Conservation (phyloP, 1,139 yeast species). For the Candida pseudoviswanathii region DNA sequence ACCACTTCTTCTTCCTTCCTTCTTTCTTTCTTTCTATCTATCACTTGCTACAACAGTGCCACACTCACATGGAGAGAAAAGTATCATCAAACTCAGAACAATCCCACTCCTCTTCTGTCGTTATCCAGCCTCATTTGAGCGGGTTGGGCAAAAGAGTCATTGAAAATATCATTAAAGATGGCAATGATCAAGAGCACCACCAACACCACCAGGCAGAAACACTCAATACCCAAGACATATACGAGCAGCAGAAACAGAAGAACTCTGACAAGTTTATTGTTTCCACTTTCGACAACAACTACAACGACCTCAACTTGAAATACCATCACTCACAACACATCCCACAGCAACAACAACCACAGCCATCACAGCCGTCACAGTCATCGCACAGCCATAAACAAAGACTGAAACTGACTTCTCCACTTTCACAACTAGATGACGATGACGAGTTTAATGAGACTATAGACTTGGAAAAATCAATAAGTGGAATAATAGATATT, state of each 20-base stretch:
- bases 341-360: not conserved
- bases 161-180: slow-evolving; percentile 25
- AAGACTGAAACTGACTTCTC: too few relatives aligned
- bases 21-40: too few relatives aligned
- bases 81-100: slow-evolving; percentile 25
- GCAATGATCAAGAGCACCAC: slow-evolving; percentile 20
- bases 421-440: not conserved
- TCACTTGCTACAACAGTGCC: too few relatives aligned
- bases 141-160: slow-evolving; percentile 36
- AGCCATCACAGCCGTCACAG: slow-evolving; percentile 3
- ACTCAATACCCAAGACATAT: slow-evolving; percentile 40
- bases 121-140: slow-evolving; percentile 28
- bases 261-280: slow-evolving; percentile 22
- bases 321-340: not conserved
- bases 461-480: slow-evolving; percentile 3
- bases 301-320: slow-evolving; percentile 22
- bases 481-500: not conserved
- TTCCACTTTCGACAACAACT: slow-evolving; percentile 31
- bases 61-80: slow-evolving; percentile 28
- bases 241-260: slow-evolving; percentile 37
- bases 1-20: too few relatives aligned
- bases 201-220: too few relatives aligned
- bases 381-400: too few relatives aligned
- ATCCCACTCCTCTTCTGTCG: slow-evolving; percentile 30
- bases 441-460: slow-evolving; percentile 1